phyloP scores from a whole-genome alignment of 805 yeast species.

The Lipomyces yamadae region DNA sequence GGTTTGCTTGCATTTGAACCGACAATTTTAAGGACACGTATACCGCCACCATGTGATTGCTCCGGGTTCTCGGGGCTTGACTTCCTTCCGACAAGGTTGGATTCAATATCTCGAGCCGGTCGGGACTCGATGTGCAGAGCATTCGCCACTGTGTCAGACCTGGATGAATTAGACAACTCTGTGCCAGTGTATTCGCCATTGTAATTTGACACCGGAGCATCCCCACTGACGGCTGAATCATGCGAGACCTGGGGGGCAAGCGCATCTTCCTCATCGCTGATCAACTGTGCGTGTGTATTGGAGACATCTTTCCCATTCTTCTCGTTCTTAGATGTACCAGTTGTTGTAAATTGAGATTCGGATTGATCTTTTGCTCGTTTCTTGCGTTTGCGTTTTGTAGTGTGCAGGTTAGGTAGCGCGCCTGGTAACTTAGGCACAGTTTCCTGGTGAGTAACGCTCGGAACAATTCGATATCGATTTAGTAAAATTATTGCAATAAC shows the following conservation, averaged over 20 bases:
- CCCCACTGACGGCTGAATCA: too few relatives aligned
- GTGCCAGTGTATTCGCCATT: neutral
- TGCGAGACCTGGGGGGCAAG: too few relatives aligned
- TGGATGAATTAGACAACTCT: neutral
- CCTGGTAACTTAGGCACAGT: neutral
- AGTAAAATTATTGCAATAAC: neutral
- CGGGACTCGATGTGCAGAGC: neutral
- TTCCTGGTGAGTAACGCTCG: neutral
- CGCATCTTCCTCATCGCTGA: too few relatives aligned
- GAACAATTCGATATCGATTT: neutral
- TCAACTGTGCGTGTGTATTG: neutral
- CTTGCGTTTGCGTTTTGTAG: neutral
- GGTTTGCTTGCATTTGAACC: slow-evolving; percentile 2
- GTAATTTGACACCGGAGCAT: too few relatives aligned
- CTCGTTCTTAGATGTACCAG: neutral
- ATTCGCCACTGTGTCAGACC: neutral
- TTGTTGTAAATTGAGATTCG: neutral
- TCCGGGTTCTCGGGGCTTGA: neutral
- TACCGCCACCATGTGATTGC: neutral
- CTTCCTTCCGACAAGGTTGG: neutral
- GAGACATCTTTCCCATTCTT: neutral
- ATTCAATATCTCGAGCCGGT: neutral
- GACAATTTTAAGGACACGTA: slow-evolving; percentile 21
- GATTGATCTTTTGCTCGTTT: neutral
- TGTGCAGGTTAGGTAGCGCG: neutral